Evolutionary conservation across 1,139 yeast species (phyloP).

Genomic region (Yamadazyma aaseri): DNA sequence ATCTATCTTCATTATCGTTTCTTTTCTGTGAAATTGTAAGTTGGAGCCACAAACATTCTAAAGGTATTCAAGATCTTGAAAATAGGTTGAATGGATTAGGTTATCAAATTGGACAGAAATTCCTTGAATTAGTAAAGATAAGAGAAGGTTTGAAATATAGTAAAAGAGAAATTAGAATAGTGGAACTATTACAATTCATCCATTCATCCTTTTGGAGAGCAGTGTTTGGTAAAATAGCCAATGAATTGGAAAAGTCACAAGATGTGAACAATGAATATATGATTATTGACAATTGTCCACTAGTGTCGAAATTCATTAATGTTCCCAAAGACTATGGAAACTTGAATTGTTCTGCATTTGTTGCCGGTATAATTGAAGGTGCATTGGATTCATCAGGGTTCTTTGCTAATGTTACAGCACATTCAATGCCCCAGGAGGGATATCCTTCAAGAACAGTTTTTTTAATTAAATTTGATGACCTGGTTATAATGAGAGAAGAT

Average conservation of each 20-base stretch:
- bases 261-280: slow-evolving; percentile 78
- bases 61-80: slow-evolving; percentile 78
- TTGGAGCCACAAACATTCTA: slow-evolving; percentile 61
- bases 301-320: slow-evolving; percentile 72
- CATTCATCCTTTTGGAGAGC: slow-evolving; percentile 82
- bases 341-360: slow-evolving; percentile 79
- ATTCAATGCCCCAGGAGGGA: slow-evolving; percentile 67
- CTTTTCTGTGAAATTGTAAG: slow-evolving; percentile 72
- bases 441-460: slow-evolving; percentile 77
- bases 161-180: slow-evolving; percentile 67
- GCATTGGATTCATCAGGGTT: slow-evolving; percentile 79
- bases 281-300: slow-evolving; percentile 83
- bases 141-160: slow-evolving; percentile 61
- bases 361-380: slow-evolving; percentile 92
- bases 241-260: slow-evolving; percentile 83
- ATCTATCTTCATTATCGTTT: slow-evolving; percentile 64
- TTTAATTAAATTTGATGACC: slow-evolving; percentile 70
- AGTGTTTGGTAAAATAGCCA: slow-evolving; percentile 79
- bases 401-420: slow-evolving; percentile 85
- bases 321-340: slow-evolving; percentile 80
- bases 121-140: slow-evolving; percentile 40
- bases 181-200: slow-evolving; percentile 81
- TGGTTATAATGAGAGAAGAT: slow-evolving; percentile 54
- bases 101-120: slow-evolving; percentile 55
- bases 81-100: slow-evolving; percentile 74